phyloP scores from a whole-genome alignment of 257 asterid species.

The Solanum appendiculatum region DNA sequence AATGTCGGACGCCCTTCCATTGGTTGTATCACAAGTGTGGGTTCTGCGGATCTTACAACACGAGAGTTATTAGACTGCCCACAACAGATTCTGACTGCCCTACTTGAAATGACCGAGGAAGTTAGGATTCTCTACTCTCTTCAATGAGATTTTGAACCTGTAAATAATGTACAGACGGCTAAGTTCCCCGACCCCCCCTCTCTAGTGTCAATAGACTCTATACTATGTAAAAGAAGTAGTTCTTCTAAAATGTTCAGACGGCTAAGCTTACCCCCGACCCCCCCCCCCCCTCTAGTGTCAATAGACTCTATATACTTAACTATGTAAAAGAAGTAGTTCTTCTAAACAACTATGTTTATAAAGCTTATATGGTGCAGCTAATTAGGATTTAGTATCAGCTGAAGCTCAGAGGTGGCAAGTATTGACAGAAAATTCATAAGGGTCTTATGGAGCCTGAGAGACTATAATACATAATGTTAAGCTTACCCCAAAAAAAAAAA shows the following conservation, averaged over 20 bases:
- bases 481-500: background rate
- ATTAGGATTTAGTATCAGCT: background rate
- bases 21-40: slow-evolving; percentile 43
- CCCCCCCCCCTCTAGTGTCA: background rate
- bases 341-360: background rate
- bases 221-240: background rate
- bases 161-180: slow-evolving; percentile 4
- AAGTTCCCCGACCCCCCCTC: background rate
- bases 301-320: background rate
- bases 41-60: slow-evolving; percentile 33
- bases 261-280: background rate
- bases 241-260: background rate
- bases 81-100: slow-evolving; percentile 10
- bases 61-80: slow-evolving; percentile 23
- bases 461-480: background rate
- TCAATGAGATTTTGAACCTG: background rate
- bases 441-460: background rate
- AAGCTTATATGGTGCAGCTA: background rate
- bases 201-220: background rate
- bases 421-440: background rate
- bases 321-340: background rate
- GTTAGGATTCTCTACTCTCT: background rate
- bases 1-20: slow-evolving; percentile 28
- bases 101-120: background rate
- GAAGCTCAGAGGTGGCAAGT: background rate